phyloP scores from a whole-genome alignment of 805 yeast genomes.

The Candida fluviatilis region DNA sequence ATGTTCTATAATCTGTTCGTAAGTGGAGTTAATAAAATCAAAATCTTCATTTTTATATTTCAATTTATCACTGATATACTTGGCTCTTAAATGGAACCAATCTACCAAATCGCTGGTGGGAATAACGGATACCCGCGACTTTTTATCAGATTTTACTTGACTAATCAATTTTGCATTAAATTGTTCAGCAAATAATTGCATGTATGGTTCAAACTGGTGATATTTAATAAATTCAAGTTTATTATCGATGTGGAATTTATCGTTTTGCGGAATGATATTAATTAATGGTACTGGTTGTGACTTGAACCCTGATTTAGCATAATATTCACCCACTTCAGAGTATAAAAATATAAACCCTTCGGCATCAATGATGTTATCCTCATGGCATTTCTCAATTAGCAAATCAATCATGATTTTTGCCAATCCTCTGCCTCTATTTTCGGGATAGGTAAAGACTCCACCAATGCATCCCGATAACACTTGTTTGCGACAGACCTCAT shows the following conservation, averaged over 20 bases:
- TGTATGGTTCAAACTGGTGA: constrained; percentile 25
- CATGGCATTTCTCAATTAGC: constrained; percentile 22
- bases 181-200: constrained; percentile 17
- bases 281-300: constrained; percentile 34
- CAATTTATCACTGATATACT: constrained; percentile 22
- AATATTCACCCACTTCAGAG: constrained; percentile 43
- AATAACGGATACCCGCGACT: constrained; percentile 24
- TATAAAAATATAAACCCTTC: constrained; percentile 36
- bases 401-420: constrained; percentile 38
- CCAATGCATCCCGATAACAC: constrained; percentile 36
- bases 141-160: constrained; percentile 24
- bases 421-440: constrained; percentile 33
- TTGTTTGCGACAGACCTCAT: constrained; percentile 12
- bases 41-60: constrained; percentile 13
- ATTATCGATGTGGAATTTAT: not conserved
- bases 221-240: constrained; percentile 17
- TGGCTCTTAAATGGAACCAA: constrained; percentile 42
- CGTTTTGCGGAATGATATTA: constrained; percentile 10
- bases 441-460: constrained; percentile 37
- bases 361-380: constrained; percentile 17
- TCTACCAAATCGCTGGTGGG: constrained; percentile 26
- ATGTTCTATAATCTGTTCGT: constrained; percentile 16
- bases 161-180: constrained; percentile 14
- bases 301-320: constrained; percentile 32
- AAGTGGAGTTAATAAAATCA: constrained; percentile 16